These are phyloP conservation scores for Sequoiadendron giganteum DNA, from an alignment of 75 land plant species.

Conservation along the genomic window DNA sequence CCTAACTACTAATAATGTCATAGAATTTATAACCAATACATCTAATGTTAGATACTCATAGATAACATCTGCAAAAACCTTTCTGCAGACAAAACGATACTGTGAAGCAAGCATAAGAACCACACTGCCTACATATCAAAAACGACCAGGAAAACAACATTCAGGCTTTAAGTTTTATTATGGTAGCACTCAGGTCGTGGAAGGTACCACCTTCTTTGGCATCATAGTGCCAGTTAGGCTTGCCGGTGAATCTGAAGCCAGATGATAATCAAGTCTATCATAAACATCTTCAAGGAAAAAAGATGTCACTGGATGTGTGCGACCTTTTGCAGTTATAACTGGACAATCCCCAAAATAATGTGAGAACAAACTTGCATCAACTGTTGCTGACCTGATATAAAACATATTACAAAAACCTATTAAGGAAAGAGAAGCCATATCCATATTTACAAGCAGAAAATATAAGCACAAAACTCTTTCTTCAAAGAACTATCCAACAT, in stretches of 20 bases:
- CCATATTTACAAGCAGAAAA: not conserved
- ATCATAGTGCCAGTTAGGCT: slow-evolving; percentile 26
- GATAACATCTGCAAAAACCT: not conserved
- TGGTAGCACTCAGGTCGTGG: not conserved
- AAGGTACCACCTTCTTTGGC: slow-evolving; percentile 4
- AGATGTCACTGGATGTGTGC: slow-evolving; percentile 83
- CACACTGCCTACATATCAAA: not conserved
- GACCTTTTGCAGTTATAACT: slow-evolving; percentile 71
- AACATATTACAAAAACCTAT: not conserved
- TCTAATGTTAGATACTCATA: not conserved
- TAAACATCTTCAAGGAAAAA: slow-evolving; percentile 84
- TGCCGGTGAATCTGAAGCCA: slow-evolving; percentile 81
- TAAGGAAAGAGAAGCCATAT: not conserved
- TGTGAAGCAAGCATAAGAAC: not conserved
- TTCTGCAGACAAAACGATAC: not conserved
- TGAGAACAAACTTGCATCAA: slow-evolving; percentile 79
- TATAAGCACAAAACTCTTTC: not conserved
- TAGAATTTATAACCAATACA: not conserved
- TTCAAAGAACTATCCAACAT: not conserved
- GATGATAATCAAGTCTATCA: slow-evolving; percentile 64
- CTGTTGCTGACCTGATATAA: slow-evolving; percentile 81
- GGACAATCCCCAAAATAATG: slow-evolving; percentile 84
- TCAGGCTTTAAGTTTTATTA: not conserved
- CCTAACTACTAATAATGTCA: not conserved
- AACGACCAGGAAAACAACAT: not conserved